Evolutionary conservation across 495 filamentous ascomycete species (phyloP), one percentile per base, ranked within the genome.

Genomic region (Rostrohypoxylon terebratum): DNA sequence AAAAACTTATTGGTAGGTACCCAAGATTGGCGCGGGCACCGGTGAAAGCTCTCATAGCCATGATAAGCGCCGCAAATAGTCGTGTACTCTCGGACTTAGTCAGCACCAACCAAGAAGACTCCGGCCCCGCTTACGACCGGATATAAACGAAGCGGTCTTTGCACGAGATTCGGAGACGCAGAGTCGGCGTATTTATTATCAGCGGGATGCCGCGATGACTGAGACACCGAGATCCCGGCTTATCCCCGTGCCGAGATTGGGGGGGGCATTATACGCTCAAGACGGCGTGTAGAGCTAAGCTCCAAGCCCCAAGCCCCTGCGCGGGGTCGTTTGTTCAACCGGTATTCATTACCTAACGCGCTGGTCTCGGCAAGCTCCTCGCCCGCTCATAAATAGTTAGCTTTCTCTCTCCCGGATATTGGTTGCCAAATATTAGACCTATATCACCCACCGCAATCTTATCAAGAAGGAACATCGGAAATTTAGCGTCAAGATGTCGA

Each of bases 201-300:
- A 66, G 66, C 71, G 71, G 71, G 25, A 69, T 63, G 38, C 6
- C 36, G 23, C 51, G 33, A 9, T 28, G 20, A 44, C 18, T 21
- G 31, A 62, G 63, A 76, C 59, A 0, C 76, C 76, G 76, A 78
- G 74, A 63, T 78, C 60, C 76, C 76, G 76, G 76, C 28, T 69
- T 78, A 66, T 78, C 74, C 68, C 76, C 76, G 76, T 64, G 62
- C 66, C 42, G 71, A 69, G 38, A 57, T 66, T 36, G 20, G 23
- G 53, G 23, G 53, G 16, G 42, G n/a, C 8, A 45, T 16, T 9
- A 18, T 45, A 54, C 38, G 38, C 34, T 53, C 53, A 65, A 59
- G 66, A 73, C 61, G 55, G 66, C 62, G 66, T 63, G 62, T 50
- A 66, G 47, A 48, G 48, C 71, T 63, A 53, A 28, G 28, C 28